phyloP scores from a whole-genome alignment of 495 filamentous ascomycete species.

The Evansstolkia leycettana region DNA sequence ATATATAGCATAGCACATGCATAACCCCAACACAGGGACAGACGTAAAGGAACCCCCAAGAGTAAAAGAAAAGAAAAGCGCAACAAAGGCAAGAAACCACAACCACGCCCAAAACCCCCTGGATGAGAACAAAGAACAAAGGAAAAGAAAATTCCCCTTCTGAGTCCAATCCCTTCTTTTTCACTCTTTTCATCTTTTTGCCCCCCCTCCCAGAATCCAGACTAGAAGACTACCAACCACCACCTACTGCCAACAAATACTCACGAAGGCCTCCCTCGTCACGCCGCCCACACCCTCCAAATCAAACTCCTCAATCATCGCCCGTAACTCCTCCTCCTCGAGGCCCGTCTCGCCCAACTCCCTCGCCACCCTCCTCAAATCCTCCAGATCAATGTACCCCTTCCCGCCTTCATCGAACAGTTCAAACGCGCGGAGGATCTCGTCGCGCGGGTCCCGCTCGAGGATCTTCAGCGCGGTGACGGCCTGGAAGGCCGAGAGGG shows the following conservation, averaged over 20 bases:
- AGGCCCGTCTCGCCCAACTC: slow-evolving; percentile 81
- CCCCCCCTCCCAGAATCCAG: too few species aligned
- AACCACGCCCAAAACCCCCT: too few species aligned
- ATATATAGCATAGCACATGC: too few species aligned
- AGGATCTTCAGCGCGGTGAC: slow-evolving; percentile 72
- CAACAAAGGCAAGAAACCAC: too few species aligned
- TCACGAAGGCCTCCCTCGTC: slow-evolving; percentile 79
- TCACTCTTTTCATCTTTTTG: too few species aligned
- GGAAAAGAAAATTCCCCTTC: too few species aligned
- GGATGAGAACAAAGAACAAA: too few species aligned
- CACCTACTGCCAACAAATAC: slow-evolving; percentile 52
- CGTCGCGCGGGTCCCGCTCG: slow-evolving; percentile 73
- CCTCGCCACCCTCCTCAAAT: slow-evolving; percentile 75
- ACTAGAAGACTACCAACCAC: too few species aligned
- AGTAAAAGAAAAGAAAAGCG: too few species aligned
- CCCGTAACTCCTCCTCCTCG: slow-evolving; percentile 80
- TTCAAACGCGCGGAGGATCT: slow-evolving; percentile 83
- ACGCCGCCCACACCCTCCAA: slow-evolving; percentile 84
- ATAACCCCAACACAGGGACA: too few species aligned
- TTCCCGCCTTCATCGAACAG: slow-evolving; percentile 75
- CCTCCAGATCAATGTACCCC: slow-evolving; percentile 75
- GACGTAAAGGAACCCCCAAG: too few species aligned
- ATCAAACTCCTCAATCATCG: slow-evolving; percentile 99
- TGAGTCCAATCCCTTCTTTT: too few species aligned
- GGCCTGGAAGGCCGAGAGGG: slow-evolving; percentile 59